phyloP scores from a whole-genome alignment of 2,329 filamentous ascomycete genomes.

The Talaromyces piceae region DNA sequence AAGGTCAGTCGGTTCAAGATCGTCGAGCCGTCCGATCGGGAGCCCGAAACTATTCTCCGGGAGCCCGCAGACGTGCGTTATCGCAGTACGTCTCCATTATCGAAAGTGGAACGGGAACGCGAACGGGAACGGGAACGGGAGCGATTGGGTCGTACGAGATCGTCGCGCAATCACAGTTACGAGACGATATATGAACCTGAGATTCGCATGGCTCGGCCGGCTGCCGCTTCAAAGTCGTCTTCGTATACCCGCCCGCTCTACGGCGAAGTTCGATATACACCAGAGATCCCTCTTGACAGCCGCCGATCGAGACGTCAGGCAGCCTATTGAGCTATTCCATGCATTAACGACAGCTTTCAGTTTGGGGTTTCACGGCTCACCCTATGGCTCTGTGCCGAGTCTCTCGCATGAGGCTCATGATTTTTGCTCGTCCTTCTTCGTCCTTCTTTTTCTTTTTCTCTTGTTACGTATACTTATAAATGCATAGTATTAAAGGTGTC shows the following conservation, averaged over 20 bases:
- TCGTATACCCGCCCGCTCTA: constrained; percentile 14
- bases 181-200: constrained; percentile 14
- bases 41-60: constrained; percentile 15
- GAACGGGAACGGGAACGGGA: constrained; percentile 8
- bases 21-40: constrained; percentile 20
- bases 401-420: not conserved
- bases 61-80: constrained; percentile 21
- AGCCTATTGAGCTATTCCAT: constrained; percentile 1
- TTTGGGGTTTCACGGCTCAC: not conserved
- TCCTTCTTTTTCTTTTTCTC: not conserved
- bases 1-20: constrained; percentile 29
- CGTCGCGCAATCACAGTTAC: constrained; percentile 25
- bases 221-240: constrained; percentile 16
- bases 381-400: not conserved
- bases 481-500: not conserved
- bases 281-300: constrained; percentile 21
- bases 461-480: not conserved
- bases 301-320: constrained; percentile 11
- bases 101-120: constrained; percentile 15
- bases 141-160: constrained; percentile 14
- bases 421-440: not conserved
- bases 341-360: constrained; percentile 6
- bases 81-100: constrained; percentile 22
- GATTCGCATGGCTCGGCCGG: constrained; percentile 18
- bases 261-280: constrained; percentile 23